Base-by-base conservation (phyloP, 352 stramenopile species). In the Globisporangium barbulae region DNA sequence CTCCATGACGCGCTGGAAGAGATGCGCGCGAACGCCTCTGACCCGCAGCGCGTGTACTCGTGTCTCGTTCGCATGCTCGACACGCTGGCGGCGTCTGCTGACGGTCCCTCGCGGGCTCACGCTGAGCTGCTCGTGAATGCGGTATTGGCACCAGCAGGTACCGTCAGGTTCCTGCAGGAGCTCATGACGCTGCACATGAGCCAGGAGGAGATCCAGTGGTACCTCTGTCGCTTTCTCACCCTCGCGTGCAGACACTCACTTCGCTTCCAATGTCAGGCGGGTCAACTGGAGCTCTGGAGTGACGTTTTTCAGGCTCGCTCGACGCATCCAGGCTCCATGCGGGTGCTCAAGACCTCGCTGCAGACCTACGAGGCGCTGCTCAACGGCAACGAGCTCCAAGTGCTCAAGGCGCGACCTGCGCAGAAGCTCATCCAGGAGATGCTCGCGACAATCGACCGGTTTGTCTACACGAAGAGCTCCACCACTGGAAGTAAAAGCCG, bases 181-280 rank as follows among this genome's bases (percentile, higher is more conserved):
- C 12, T 79, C 2, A 48, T 72, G 42, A 28, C 30, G 1, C 19
- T 68, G 17, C 65, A 85, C 42, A 13, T 67, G 35, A 25, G 21
- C 13, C 58, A 81, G 17, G 74, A 85, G 71, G 76, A 88, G 53
- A 66, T 88, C 21, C 68, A 76, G 56, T 78, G 69, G 68, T 65
- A 48, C 2, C 37, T 79, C 10, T 68, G 67, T 44, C 63, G 70
- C n/a, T n/a, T 84, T 0, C 33, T 83, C 2, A 28, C 50, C 0
- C 30, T 67, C 10, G 64, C 67, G 0, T 72, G 64, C 59, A 55
- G 42, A 8, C 42, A 35, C 6, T 81, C 67, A 1, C 53, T 57
- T 3, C 79, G 73, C 2, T 85, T 88, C 58, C 71, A 88, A 39
- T 70, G 70, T 25, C 67, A 83, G 53, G 72, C 63, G 0, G 73